Evolutionary conservation across 2,329 filamentous ascomycete genomes (phyloP), one percentile per base, ranked within the genome.

Genomic region (Geoglossum cookeanum): DNA sequence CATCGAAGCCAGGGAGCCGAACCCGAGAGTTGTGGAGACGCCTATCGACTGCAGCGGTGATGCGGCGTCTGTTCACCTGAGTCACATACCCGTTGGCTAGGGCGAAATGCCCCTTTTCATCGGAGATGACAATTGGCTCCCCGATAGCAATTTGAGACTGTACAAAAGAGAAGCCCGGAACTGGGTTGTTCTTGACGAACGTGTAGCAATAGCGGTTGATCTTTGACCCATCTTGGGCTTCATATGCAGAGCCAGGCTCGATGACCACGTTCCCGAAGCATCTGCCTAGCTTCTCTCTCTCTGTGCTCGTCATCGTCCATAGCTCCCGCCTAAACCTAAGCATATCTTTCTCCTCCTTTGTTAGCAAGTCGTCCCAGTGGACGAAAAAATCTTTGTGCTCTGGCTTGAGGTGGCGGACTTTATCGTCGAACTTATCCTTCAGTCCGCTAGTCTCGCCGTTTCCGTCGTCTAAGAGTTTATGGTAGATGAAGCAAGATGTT

Each of bases 91-190:
- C 92, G 62, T 95, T 88, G 0, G 91, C 90, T 44, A 98, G 77
- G 0, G 91, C 91, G 72, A 94, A 98, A 67, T 98, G 92, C 0
- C 92, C 92, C 60, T 87, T 77, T 68, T 98, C 92, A 63, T 96
- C 92, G 0, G 92, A 97, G 3, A 98, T 79, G n/a, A 98, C 92
- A 55, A 97, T 83, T 0, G 92, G 91, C 65, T 98, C 92, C 47
- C 91, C 91, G 30, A 87, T 76, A 1, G 76, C 80, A 33, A 98
- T 78, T 64, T 97, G 89, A 1, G 90, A 97, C 64, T 97, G 91
- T 1, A 87, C 72, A 65, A 98, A 98, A 0, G 88, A 94, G 64
- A 92, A 90, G 0, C 75, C 76, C 0, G 80, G 63, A 1, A 72
- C 65, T 0, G 76, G 68, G 29, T 77, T 76, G 58, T 82, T 78